Evolutionary conservation across 345 rosid species (phyloP).

Genomic region (Kandelia obovata): DNA sequence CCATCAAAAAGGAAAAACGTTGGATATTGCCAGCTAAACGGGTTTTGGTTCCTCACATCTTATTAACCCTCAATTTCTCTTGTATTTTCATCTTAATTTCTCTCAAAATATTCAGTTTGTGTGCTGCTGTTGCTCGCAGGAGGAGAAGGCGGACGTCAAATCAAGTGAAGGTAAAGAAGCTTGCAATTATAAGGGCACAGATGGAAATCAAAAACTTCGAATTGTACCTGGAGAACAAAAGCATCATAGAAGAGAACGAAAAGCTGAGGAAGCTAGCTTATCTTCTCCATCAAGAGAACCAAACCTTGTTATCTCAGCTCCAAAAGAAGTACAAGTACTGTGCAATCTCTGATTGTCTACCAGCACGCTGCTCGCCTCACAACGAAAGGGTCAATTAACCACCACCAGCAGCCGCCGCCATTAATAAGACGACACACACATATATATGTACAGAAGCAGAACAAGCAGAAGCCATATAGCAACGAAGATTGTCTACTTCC

Average conservation of each 20-base stretch:
- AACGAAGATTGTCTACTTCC: too few species aligned
- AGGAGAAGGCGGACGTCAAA: constrained; percentile 35
- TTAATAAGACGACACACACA: too few species aligned
- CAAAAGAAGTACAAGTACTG: constrained; percentile 36
- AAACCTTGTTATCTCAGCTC: constrained; percentile 48
- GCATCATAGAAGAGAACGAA: constrained; percentile 66
- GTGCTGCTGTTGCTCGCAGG: constrained; percentile 1
- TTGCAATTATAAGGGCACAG: constrained; percentile 18
- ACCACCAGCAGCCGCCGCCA: background rate
- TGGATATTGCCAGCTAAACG: constrained; percentile 23
- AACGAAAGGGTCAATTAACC: too few species aligned
- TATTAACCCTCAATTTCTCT: background rate
- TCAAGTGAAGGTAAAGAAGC: constrained; percentile 26
- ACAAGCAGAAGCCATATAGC: too few species aligned
- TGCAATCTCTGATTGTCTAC: background rate
- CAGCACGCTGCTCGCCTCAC: background rate
- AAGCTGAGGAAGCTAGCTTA: constrained; percentile 59
- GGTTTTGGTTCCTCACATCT: constrained; percentile 24
- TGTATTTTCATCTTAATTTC: background rate
- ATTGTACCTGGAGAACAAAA: constrained; percentile 65
- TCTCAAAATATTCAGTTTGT: background rate
- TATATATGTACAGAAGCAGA: too few species aligned
- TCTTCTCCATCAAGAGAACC: constrained; percentile 72
- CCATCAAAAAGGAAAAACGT: constrained; percentile 17
- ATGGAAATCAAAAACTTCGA: constrained; percentile 58